These are phyloP conservation scores for Tuber microsphaerosporum DNA, from an alignment of 495 filamentous ascomycete genomes.

Conservation along the genomic window DNA sequence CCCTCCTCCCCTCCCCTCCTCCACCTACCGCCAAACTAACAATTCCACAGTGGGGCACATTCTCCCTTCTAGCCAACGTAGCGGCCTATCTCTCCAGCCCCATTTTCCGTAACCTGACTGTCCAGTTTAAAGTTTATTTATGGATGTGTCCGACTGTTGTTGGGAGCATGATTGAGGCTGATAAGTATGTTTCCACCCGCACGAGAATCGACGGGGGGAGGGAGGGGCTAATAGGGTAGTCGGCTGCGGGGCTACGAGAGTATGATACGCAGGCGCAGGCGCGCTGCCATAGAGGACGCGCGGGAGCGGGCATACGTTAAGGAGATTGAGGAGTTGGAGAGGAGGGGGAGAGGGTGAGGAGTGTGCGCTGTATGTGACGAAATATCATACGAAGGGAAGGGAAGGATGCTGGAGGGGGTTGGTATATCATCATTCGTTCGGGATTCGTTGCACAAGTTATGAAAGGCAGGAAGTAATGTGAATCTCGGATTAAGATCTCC, in stretches of 20 bases:
- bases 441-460: not conserved
- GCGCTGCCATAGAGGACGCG: conserved; percentile 24
- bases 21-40: not conserved
- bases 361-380: not conserved
- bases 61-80: conserved; percentile 28
- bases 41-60: conserved; percentile 28
- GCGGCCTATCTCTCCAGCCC: conserved; percentile 29
- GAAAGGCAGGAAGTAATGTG: not conserved
- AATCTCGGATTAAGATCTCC: not conserved
- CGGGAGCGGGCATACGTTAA: conserved; percentile 19
- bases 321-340: conserved; percentile 35
- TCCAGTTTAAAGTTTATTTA: conserved; percentile 38
- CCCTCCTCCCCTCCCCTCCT: not conserved
- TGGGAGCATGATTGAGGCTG: conserved; percentile 39
- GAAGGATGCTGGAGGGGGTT: not conserved
- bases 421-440: not conserved
- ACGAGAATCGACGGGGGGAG: not conserved
- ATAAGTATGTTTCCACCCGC: conserved; percentile 18
- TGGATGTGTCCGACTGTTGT: conserved; percentile 41
- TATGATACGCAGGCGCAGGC: conserved; percentile 24
- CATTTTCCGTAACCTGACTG: conserved; percentile 34
- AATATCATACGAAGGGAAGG: not conserved
- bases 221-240: conserved; percentile 10
- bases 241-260: conserved; percentile 35
- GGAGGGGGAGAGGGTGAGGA: conserved; percentile 6